These are phyloP conservation scores for Cadophora sp. DNA, from an alignment of 2,329 filamentous ascomycete species.

Conservation along the genomic window DNA sequence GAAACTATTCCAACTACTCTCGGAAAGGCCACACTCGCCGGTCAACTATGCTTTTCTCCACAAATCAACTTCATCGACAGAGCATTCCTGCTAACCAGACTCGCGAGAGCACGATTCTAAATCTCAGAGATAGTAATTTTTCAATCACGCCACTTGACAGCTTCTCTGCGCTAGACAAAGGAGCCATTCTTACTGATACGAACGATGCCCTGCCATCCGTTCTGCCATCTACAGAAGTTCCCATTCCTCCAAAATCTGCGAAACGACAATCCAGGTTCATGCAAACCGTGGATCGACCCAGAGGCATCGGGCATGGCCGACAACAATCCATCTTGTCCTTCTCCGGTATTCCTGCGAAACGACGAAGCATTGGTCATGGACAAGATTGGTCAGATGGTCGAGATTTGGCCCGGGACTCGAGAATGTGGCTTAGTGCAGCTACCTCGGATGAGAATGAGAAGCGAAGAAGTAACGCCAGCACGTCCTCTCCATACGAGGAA, in stretches of 20 bases:
- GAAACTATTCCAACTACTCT: slow-evolving; percentile 42
- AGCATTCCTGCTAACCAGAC: slow-evolving; percentile 20
- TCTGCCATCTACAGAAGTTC: slow-evolving; percentile 1
- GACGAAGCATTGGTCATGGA: slow-evolving; percentile 39
- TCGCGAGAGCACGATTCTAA: slow-evolving; percentile 27
- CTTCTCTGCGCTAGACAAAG: slow-evolving; percentile 31
- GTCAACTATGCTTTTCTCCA: slow-evolving; percentile 29
- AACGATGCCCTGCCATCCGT: not conserved
- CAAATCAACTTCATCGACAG: slow-evolving; percentile 25
- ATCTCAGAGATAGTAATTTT: slow-evolving; percentile 37
- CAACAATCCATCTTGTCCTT: slow-evolving; percentile 32
- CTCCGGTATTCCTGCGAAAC: slow-evolving; percentile 21
- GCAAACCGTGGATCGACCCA: slow-evolving; percentile 26
- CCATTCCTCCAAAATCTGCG: slow-evolving; percentile 12
- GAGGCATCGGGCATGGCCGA: slow-evolving; percentile 38
- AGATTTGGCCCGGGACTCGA: slow-evolving; percentile 34
- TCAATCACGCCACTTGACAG: slow-evolving; percentile 35
- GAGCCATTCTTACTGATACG: not conserved
- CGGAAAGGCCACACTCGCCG: slow-evolving; percentile 38
- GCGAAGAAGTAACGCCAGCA: slow-evolving; percentile 31
- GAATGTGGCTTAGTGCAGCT: slow-evolving; percentile 36
- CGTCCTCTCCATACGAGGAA: slow-evolving; percentile 34
- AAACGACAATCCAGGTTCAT: slow-evolving; percentile 33
- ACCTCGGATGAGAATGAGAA: slow-evolving; percentile 22
- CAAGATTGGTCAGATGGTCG: slow-evolving; percentile 29